Evolutionary conservation across 148 eudicot genomes (phyloP).

Genomic region (Camellia granthamiana): DNA sequence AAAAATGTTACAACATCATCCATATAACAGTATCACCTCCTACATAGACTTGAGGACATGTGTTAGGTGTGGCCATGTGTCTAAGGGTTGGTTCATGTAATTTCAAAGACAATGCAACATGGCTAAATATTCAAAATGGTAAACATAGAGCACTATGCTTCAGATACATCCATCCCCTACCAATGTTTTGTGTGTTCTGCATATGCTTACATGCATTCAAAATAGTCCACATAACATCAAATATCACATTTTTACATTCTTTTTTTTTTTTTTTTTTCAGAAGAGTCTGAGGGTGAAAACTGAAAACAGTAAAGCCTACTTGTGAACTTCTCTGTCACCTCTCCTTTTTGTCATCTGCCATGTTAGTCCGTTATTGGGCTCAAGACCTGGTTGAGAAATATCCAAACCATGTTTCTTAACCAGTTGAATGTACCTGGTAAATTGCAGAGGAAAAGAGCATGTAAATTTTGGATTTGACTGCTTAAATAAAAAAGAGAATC

Average conservation of each 20-base stretch:
- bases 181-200: background rate
- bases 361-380: conserved; percentile 77
- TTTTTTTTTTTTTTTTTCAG: background rate
- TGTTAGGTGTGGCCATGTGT: background rate
- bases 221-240: background rate
- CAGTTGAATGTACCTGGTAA: conserved; percentile 55
- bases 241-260: background rate
- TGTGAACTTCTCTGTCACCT: conserved; percentile 85
- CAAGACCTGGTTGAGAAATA: conserved; percentile 86
- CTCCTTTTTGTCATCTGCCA: conserved; percentile 90
- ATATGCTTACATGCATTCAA: background rate
- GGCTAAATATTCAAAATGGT: background rate
- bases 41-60: background rate
- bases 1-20: background rate
- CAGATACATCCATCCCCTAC: background rate
- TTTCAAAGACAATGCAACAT: background rate
- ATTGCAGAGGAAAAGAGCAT: background rate
- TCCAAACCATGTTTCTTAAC: conserved; percentile 81
- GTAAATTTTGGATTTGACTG: background rate
- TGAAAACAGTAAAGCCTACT: conserved; percentile 38
- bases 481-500: background rate
- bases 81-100: background rate
- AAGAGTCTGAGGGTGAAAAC: too few species aligned
- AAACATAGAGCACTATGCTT: background rate
- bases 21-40: background rate